phyloP scores from a whole-genome alignment of 495 filamentous ascomycete genomes.

The Penicillium macrosclerotiorum region DNA sequence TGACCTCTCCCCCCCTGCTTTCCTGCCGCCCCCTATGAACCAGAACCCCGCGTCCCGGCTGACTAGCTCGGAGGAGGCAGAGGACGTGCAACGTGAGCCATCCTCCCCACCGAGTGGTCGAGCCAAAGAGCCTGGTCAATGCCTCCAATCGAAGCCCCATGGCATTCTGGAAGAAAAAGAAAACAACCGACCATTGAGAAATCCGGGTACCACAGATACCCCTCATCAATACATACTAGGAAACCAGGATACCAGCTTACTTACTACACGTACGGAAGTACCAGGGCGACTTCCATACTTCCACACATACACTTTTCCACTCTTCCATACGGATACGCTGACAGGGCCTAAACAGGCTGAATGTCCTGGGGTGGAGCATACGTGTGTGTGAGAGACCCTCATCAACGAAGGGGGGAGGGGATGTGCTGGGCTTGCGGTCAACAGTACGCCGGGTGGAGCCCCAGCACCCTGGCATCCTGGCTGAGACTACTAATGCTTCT shows the following conservation, averaged over 20 bases:
- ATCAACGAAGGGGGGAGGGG: too few species aligned
- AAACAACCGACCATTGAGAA: conserved; percentile 6
- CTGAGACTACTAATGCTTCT: neutral
- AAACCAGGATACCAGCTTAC: too few species aligned
- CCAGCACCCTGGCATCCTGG: neutral
- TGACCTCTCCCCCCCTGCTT: neutral
- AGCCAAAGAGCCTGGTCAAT: neutral
- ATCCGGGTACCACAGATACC: neutral
- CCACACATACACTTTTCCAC: too few species aligned
- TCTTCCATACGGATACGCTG: too few species aligned
- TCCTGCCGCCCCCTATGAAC: neutral
- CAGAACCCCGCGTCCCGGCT: conserved; percentile 8
- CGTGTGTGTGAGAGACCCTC: neutral
- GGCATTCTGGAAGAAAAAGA: neutral
- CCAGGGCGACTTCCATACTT: too few species aligned
- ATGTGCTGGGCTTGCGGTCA: conserved; percentile 7
- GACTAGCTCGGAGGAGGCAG: neutral
- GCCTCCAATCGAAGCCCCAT: conserved; percentile 1
- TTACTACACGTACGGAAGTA: too few species aligned
- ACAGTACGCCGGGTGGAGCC: conserved; percentile 1
- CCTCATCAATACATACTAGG: too few species aligned
- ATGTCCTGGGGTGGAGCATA: too few species aligned
- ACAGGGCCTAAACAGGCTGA: too few species aligned
- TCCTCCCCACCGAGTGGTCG: neutral
- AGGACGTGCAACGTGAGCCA: conserved; percentile 3